Conservation (phyloP, 2,329 filamentous ascomycete species). For the Drechslerella coelobrocha region DNA sequence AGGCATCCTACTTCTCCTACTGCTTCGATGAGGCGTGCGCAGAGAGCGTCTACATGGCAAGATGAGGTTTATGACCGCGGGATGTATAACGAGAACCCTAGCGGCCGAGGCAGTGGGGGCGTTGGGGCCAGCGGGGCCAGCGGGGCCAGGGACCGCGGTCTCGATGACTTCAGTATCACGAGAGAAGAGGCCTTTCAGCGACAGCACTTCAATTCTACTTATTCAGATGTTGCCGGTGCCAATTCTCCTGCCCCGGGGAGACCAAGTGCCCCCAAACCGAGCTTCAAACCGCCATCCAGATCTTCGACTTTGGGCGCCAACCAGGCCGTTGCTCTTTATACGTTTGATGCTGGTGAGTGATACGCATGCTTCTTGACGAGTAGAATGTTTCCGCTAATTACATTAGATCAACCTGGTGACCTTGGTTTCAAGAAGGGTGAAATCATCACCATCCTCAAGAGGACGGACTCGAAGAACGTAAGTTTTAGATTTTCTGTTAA, state of each 20-base stretch:
- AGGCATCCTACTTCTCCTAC: constrained; percentile 11
- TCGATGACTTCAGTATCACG: constrained; percentile 57
- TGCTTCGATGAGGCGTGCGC: constrained; percentile 60
- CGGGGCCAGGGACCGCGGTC: constrained; percentile 62
- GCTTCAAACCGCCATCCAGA: constrained; percentile 68
- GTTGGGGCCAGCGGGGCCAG: constrained; percentile 59
- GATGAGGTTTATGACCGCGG: constrained; percentile 75
- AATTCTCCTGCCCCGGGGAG: constrained; percentile 70
- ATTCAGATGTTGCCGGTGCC: constrained; percentile 54
- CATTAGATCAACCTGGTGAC: constrained; percentile 78
- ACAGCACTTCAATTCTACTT: constrained; percentile 54
- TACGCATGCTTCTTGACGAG: neutral
- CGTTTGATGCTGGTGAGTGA: constrained; percentile 75
- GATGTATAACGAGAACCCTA: constrained; percentile 54
- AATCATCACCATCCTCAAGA: constrained; percentile 90
- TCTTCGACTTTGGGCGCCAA: constrained; percentile 65
- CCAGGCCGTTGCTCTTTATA: constrained; percentile 88
- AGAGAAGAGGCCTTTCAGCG: constrained; percentile 53
- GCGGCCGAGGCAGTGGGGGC: constrained; percentile 30
- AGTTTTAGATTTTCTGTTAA: constrained; percentile 53
- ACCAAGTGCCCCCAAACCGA: constrained; percentile 87
- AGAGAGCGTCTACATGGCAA: constrained; percentile 74
- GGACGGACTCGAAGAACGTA: constrained; percentile 87
- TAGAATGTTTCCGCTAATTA: neutral
- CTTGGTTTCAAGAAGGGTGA: constrained; percentile 97